phyloP scores from a whole-genome alignment of 257 asterid genomes.

The Solanum habrochaites region DNA sequence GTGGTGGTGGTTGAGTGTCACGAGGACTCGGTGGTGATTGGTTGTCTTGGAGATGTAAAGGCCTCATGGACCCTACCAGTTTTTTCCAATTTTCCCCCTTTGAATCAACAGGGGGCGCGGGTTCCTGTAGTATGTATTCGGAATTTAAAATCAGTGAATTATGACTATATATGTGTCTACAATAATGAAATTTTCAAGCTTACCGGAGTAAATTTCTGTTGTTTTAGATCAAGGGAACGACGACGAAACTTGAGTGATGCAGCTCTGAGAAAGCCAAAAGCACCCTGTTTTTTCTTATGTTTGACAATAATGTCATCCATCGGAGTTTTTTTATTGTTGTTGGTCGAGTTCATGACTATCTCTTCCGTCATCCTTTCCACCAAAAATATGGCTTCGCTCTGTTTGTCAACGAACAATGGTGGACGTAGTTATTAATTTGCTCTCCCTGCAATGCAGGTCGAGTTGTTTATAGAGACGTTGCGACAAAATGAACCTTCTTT shows the following conservation, averaged over 20 bases:
- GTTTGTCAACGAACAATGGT: background rate
- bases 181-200: background rate
- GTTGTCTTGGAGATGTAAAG: slow-evolving; percentile 46
- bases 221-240: slow-evolving; percentile 4
- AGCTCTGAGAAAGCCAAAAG: slow-evolving; percentile 41
- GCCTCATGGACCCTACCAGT: slow-evolving; percentile 64
- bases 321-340: background rate
- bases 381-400: background rate
- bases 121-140: background rate
- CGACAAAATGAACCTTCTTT: background rate
- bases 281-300: slow-evolving; percentile 27
- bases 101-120: background rate
- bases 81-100: slow-evolving; percentile 41
- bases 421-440: background rate
- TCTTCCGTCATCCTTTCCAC: background rate
- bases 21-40: slow-evolving; percentile 15
- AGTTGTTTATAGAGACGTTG: background rate
- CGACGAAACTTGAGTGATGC: slow-evolving; percentile 38
- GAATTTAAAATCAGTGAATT: background rate
- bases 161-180: background rate
- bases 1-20: background rate
- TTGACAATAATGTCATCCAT: background rate
- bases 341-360: background rate
- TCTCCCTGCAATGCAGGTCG: slow-evolving; percentile 72
- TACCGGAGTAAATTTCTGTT: background rate